Evolutionary conservation across 164 flowering plant genomes (phyloP).

Genomic region (Houttuynia cordata): DNA sequence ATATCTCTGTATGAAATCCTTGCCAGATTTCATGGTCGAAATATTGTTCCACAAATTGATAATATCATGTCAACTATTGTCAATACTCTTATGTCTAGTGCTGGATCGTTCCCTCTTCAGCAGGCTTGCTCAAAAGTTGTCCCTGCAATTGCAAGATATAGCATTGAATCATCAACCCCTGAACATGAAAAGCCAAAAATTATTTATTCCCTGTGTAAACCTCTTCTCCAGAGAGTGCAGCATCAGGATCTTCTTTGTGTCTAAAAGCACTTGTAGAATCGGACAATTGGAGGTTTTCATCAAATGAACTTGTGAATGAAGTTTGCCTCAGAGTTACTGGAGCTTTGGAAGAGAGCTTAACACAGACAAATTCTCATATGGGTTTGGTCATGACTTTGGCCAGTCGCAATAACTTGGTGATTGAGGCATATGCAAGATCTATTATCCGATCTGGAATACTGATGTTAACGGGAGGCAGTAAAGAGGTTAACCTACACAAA

Average conservation of each 20-base stretch:
- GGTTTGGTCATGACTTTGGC: constrained; percentile 76
- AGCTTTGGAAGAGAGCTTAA: constrained; percentile 65
- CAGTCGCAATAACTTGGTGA: constrained; percentile 44
- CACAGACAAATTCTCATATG: constrained; percentile 76
- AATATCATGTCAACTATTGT: constrained; percentile 73
- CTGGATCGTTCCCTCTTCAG: constrained; percentile 31
- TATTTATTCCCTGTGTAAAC: constrained; percentile 69
- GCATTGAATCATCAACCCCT: constrained; percentile 65
- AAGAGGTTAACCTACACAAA: constrained; percentile 69
- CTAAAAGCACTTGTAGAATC: constrained; percentile 85
- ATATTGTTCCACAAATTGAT: constrained; percentile 69
- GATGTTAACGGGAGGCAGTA: constrained; percentile 45
- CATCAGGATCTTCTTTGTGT: constrained; percentile 84
- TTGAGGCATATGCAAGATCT: constrained; percentile 84
- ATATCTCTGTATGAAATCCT: constrained; percentile 84
- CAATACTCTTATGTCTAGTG: constrained; percentile 66
- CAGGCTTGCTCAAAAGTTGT: constrained; percentile 10
- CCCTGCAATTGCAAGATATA: constrained; percentile 82
- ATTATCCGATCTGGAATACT: constrained; percentile 52
- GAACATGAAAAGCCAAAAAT: constrained; percentile 55
- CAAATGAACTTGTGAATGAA: constrained; percentile 71
- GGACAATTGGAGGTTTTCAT: constrained; percentile 73
- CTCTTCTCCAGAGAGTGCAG: constrained; percentile 69
- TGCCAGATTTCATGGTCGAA: constrained; percentile 72
- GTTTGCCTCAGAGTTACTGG: constrained; percentile 73